Percentiles rank a stretch among this genome's conserved stretches.
Conservation (phyloP, 1,284 basidiomycete species). For the Sanguinoderma infundibulare region DNA sequence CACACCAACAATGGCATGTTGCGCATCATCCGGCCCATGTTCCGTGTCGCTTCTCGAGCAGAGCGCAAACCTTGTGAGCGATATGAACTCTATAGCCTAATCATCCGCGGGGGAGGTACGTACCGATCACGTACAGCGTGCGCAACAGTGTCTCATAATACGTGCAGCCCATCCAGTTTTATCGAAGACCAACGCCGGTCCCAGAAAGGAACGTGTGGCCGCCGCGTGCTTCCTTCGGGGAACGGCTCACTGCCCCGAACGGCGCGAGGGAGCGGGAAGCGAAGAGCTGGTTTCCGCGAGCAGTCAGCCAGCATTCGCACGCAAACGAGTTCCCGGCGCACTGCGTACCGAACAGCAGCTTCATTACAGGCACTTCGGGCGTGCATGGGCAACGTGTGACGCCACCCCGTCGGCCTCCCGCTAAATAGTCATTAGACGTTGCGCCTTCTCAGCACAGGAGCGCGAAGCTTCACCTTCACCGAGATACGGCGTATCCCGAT, state of each 20-base stretch:
- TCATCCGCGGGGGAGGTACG: slow-evolving; percentile 6
- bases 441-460: slow-evolving; percentile 9
- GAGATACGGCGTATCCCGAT: slow-evolving; percentile 6
- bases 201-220: neutral
- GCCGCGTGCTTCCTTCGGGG: neutral
- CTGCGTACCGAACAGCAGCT: neutral
- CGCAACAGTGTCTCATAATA: neutral
- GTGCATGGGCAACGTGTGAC: too few relatives aligned
- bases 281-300: neutral
- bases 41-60: slow-evolving; percentile 17
- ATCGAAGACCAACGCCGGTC: neutral
- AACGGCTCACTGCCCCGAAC: slow-evolving; percentile 7
- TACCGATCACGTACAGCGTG: slow-evolving; percentile 21
- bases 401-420: neutral
- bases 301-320: neutral
- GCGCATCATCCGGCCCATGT: slow-evolving; percentile 19
- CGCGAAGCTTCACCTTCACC: neutral
- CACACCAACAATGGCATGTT: slow-evolving; percentile 7
- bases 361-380: neutral
- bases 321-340: neutral
- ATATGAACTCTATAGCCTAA: slow-evolving; percentile 19
- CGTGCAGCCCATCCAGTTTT: neutral
- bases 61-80: slow-evolving; percentile 6
- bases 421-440: slow-evolving; percentile 2
- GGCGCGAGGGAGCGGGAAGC: neutral